These are phyloP conservation scores for Heterobasidion occidentale DNA, from an alignment of 1,284 basidiomycete genomes.

Conservation along the genomic window DNA sequence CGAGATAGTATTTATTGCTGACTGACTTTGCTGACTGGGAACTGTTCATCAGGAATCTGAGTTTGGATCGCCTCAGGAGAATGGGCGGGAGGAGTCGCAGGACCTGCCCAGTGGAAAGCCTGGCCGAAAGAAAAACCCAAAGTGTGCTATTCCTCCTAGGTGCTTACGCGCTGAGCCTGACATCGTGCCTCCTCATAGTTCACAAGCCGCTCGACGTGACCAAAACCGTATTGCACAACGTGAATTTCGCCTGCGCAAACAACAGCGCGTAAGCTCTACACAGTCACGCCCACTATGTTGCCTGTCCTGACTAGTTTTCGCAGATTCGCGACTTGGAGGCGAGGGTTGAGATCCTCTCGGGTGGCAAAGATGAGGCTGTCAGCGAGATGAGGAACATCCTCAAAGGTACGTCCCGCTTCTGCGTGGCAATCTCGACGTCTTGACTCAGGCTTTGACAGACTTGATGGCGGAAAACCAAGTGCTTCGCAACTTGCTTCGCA, in stretches of 20 bases:
- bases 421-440: slow-evolving; percentile 5
- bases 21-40: slow-evolving; percentile 2
- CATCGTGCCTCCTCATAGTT: slow-evolving; percentile 34
- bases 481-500: slow-evolving; percentile 70
- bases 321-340: slow-evolving; percentile 92
- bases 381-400: slow-evolving; percentile 76
- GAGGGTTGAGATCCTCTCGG: slow-evolving; percentile 83
- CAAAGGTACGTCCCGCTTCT: slow-evolving; percentile 41
- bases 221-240: slow-evolving; percentile 92
- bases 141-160: slow-evolving; percentile 35
- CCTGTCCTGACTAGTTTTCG: slow-evolving; percentile 5
- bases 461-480: slow-evolving; percentile 85
- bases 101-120: slow-evolving; percentile 45
- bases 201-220: slow-evolving; percentile 77
- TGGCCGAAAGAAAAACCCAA: slow-evolving; percentile 80
- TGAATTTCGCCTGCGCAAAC: slow-evolving; percentile 86
- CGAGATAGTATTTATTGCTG: slow-evolving; percentile 7
- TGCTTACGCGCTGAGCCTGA: slow-evolving; percentile 22
- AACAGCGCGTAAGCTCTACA: slow-evolving; percentile 54
- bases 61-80: slow-evolving; percentile 42
- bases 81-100: slow-evolving; percentile 10
- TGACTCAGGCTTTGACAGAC: slow-evolving; percentile 31
- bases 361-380: slow-evolving; percentile 81
- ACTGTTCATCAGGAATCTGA: slow-evolving; percentile 48
- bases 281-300: slow-evolving; percentile 1